Conservation (phyloP, 768 basidiomycete genomes). For the Naganishia vaughanmartiniae region DNA sequence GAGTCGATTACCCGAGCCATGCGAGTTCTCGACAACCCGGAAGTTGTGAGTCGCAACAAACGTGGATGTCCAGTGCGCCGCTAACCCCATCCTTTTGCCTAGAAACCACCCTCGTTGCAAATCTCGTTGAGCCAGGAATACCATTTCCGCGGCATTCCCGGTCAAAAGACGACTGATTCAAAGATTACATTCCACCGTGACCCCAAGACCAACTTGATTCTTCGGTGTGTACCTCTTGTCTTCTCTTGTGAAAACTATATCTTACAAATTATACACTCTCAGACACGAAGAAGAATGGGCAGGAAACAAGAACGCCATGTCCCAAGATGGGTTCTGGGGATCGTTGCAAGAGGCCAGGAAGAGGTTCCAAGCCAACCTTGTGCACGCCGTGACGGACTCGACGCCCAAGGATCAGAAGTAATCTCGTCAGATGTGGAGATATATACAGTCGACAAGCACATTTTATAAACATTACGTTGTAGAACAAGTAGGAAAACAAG, state of each 20-base stretch:
- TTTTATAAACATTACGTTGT: not conserved
- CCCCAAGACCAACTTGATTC: conserved; percentile 41
- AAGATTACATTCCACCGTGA: conserved; percentile 47
- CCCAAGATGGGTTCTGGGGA: conserved; percentile 48
- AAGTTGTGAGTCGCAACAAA: conserved; percentile 37
- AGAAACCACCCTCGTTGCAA: conserved; percentile 49
- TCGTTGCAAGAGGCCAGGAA: conserved; percentile 47
- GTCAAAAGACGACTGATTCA: conserved; percentile 44
- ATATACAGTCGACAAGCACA: not conserved
- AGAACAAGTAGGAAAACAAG: not conserved
- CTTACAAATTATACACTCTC: not conserved
- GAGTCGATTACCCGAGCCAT: conserved; percentile 36
- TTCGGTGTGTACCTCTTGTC: conserved; percentile 34
- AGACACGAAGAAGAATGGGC: conserved; percentile 49
- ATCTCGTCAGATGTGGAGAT: not conserved
- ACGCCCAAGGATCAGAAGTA: conserved; percentile 44
- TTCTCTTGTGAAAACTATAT: not conserved
- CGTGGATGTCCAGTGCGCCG: not conserved
- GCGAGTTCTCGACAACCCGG: conserved; percentile 45
- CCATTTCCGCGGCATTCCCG: conserved; percentile 37
- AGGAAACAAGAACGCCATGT: conserved; percentile 44
- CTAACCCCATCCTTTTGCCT: not conserved
- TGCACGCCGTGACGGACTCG: conserved; percentile 39
- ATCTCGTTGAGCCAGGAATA: conserved; percentile 44
- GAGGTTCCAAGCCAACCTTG: conserved; percentile 42